phyloP scores from a whole-genome alignment of 345 rosid species.

The Eucalyptus cladocalyx region DNA sequence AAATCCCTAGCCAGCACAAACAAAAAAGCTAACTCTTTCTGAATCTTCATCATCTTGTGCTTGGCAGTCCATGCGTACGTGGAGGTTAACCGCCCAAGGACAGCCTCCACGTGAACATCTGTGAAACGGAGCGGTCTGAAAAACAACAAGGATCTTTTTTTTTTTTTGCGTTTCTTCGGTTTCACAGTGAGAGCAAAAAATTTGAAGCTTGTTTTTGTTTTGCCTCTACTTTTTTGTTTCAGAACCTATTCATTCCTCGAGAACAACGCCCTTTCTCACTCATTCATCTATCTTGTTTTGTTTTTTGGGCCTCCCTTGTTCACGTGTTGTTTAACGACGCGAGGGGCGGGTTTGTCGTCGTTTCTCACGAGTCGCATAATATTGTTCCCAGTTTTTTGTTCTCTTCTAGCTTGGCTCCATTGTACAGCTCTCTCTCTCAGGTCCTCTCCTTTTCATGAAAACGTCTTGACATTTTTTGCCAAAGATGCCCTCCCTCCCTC shows the following conservation, averaged over 20 bases:
- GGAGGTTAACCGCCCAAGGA: background rate
- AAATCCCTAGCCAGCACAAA: background rate
- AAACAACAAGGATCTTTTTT: background rate
- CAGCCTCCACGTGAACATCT: background rate
- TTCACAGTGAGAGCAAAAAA: background rate
- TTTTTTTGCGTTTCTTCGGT: background rate
- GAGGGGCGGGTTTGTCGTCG: slow-evolving; percentile 4
- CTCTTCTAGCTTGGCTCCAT: background rate
- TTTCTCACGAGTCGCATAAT: slow-evolving; percentile 24
- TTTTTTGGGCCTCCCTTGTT: slow-evolving; percentile 1
- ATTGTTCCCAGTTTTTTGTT: background rate
- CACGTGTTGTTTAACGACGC: slow-evolving; percentile 22
- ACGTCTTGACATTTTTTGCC: background rate
- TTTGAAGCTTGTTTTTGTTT: background rate
- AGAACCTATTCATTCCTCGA: slow-evolving; percentile 1
- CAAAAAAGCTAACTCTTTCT: background rate
- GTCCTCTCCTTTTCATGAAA: background rate
- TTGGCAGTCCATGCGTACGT: background rate
- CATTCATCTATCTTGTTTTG: background rate
- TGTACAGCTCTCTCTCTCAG: background rate
- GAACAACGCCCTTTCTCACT: slow-evolving; percentile 14
- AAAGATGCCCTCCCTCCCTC: background rate
- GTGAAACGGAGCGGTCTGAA: background rate
- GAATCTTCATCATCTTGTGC: background rate
- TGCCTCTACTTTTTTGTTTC: background rate